Percentiles rank a stretch among this genome's conserved stretches.
Evolutionary conservation across 169 alveolate genomes (phyloP).

Genomic region (Cryptosporidium baileyi): DNA sequence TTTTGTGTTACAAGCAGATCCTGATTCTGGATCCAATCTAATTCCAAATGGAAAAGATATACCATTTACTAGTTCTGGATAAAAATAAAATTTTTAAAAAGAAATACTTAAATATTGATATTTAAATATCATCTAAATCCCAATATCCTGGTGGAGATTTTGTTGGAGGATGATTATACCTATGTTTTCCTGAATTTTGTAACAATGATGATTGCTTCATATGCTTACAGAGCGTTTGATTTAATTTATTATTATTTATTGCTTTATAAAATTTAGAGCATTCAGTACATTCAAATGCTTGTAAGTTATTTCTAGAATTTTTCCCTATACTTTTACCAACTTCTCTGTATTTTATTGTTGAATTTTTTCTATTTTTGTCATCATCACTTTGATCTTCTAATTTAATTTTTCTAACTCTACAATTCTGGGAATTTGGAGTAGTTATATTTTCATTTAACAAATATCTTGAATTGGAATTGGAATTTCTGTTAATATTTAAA

Average conservation of each 20-base stretch:
- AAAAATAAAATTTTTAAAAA: neutral
- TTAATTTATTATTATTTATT: neutral
- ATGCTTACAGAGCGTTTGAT: slow-evolving; percentile 12
- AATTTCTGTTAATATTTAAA: neutral
- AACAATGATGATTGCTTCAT: neutral
- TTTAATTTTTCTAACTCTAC: slow-evolving; percentile 37
- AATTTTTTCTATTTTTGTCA: neutral
- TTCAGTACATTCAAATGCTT: slow-evolving; percentile 63
- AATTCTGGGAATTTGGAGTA: slow-evolving; percentile 48
- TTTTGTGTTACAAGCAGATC: slow-evolving; percentile 38
- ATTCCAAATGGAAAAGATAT: slow-evolving; percentile 68
- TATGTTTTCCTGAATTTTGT: slow-evolving; percentile 51
- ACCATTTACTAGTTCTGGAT: slow-evolving; percentile 57
- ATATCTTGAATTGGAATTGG: neutral
- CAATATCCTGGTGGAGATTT: slow-evolving; percentile 69
- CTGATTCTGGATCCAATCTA: slow-evolving; percentile 62
- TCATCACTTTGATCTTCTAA: slow-evolving; percentile 1
- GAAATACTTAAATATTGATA: neutral
- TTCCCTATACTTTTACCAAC: slow-evolving; percentile 54
- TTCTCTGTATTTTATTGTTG: slow-evolving; percentile 35
- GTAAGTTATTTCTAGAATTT: slow-evolving; percentile 4
- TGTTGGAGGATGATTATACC: slow-evolving; percentile 27
- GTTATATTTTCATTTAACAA: neutral
- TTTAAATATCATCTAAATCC: slow-evolving; percentile 20
- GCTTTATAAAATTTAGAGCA: slow-evolving; percentile 63